Base-by-base conservation (phyloP, 768 basidiomycete genomes). In the Rubroboletus satanas region DNA sequence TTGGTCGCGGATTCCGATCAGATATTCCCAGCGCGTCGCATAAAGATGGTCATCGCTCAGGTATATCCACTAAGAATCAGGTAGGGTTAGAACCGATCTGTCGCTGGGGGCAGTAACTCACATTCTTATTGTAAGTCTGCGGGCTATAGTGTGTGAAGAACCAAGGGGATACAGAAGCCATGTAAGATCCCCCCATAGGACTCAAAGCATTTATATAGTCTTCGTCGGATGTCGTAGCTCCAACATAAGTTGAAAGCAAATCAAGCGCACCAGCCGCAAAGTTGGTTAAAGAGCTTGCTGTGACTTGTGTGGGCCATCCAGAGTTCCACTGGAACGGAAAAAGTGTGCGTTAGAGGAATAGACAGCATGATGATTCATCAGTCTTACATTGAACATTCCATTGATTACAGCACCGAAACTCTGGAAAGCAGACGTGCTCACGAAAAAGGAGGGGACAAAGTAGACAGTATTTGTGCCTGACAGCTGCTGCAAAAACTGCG, bases 101-200 rank as follows among this genome's bases (percentile, higher is more conserved):
- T 41, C n/a, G 48, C 36, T 7, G 41, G 37, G 5, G 15, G 43
- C 7, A 35, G 38, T n/a, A 17, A 71, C 79, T 52, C 57, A 84
- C 84, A 64, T 90, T 90, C 68, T 91, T 90, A 71, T 90, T 82
- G 65, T 79, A 89, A 2, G 80, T 76, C 49, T 88, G 67, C 11
- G 75, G 69, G 28, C 82, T 77, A 65, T 88, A 90, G 66, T 91
- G 88, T 3, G 88, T 87, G 68, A 87, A 90, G 74, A 91, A 91
- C 81, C 85, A 84, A 14, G 88, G 85, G 11, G 87, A 83, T 29
- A 84, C 82, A 14, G 85, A 73, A 7, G 75, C 76, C 69, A 80
- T 77, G 61, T 81, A 80, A 5, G 71, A 60, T 54, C 42, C 64
- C 1, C 68, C 61, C 65, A 63, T 63, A 10, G 68, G 58, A 11